Conservation (phyloP, 331 rosid genomes). For the Acacia concinna region DNA sequence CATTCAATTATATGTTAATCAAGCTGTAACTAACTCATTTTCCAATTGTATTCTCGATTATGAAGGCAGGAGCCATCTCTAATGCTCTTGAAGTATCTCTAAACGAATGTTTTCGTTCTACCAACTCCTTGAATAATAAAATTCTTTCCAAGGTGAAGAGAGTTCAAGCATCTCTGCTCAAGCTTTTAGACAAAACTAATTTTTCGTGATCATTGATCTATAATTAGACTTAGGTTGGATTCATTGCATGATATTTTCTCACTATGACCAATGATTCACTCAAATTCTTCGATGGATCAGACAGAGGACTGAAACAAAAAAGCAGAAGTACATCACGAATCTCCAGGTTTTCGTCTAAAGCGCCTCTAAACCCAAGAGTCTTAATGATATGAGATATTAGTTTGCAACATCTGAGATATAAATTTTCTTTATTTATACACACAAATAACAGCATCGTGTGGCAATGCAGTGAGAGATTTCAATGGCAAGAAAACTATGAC, state of each 20-base stretch:
- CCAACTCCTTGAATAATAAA: not conserved
- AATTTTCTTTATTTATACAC: not conserved
- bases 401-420: not conserved
- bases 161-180: conserved; percentile 23
- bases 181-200: conserved; percentile 5
- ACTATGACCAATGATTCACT: not conserved
- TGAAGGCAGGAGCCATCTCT: conserved; percentile 1
- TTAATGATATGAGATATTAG: not conserved
- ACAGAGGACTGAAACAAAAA: no score
- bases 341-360: not conserved
- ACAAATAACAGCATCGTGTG: not conserved
- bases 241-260: conserved; percentile 11
- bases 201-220: not conserved
- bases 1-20: conserved; percentile 13
- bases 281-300: no score
- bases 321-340: no score
- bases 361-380: not conserved
- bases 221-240: not conserved
- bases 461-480: not conserved
- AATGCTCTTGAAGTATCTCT: not conserved
- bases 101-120: conserved; percentile 5
- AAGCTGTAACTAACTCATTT: not conserved
- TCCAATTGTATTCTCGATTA: conserved; percentile 12
- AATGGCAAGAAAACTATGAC: conserved; percentile 20
- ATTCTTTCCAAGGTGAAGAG: not conserved